Base-by-base conservation (phyloP, 345 rosid species). In the Syzygium aromaticum region DNA sequence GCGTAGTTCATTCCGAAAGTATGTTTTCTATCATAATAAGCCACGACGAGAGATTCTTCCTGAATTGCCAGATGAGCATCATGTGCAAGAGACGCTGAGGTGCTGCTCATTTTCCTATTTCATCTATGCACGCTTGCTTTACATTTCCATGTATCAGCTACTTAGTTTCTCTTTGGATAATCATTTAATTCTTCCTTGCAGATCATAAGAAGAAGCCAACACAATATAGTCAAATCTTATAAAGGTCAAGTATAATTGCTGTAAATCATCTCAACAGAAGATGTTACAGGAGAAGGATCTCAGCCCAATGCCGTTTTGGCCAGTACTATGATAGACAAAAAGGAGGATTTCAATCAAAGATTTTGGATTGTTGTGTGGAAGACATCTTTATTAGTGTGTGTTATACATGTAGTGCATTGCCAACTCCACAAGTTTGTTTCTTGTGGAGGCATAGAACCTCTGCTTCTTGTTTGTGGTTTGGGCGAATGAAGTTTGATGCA, bases 1-100 rank as follows among this genome's bases (percentile, higher is more conserved):
- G 86, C 85, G 6, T 90, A 87, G 87, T 63, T 85, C 80, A 17
- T 7, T 14, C 86, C 88, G 92, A 86, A 91, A 57, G 43, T 25
- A 33, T 30, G 23, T 33, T 77, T 77, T 30, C 43, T 77, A 30
- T 17, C 3, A 30, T 33, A 15, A 21, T 30, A 77, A 77, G n/a
- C 63, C 14, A 57, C 13, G 5, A 57, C 11, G 63, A 57, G n/a
- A 57, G 2, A 57, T 57, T 23, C 63, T 57, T 57, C 59, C 63
- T 57, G 63, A 27, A 23, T 57, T 57, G 63, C n/a, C 6, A 4
- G 63, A n/a, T 57, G 63, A 57, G 23, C 3, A 23, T 23, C n/a
- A 23, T 57, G 63, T 57, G n/a, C 14, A 2, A 57, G n/a, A 57
- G 63, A 56, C 5, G 5, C n/a, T 56, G 13, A 23, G 61, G 63